These are phyloP conservation scores for Zostera marina DNA, from an alignment of 116 monocot species.

Conservation along the genomic window DNA sequence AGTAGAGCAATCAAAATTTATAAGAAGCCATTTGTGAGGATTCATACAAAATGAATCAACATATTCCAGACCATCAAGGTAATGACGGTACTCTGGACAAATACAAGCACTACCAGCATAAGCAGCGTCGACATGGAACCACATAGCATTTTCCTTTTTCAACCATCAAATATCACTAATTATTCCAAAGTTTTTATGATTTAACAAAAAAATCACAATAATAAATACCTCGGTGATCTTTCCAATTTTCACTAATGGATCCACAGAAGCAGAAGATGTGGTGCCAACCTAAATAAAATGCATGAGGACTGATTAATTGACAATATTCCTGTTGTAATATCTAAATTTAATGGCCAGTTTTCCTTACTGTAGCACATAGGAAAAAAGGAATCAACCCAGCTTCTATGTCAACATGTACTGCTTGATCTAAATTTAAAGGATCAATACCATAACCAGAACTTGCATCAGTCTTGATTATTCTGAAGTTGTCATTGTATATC, in stretches of 20 bases:
- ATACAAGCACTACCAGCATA: conserved; percentile 83
- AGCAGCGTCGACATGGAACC: conserved; percentile 84
- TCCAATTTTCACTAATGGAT: conserved; percentile 53
- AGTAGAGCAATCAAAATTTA: conserved; percentile 69
- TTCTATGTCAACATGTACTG: conserved; percentile 36
- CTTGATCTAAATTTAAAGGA: conserved; percentile 26
- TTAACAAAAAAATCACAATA: neutral
- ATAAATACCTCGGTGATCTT: conserved; percentile 54
- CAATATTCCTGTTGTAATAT: neutral
- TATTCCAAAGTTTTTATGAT: neutral
- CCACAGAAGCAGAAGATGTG: conserved; percentile 77
- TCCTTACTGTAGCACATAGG: conserved; percentile 79
- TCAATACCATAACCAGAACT: conserved; percentile 38
- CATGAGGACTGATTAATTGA: neutral
- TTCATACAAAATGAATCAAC: conserved; percentile 71
- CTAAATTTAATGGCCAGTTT: neutral
- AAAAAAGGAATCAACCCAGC: conserved; percentile 68
- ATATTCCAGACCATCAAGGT: conserved; percentile 56
- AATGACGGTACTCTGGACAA: conserved; percentile 57
- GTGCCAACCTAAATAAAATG: conserved; percentile 54
- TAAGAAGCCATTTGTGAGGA: conserved; percentile 74
- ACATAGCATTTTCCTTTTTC: conserved; percentile 30
- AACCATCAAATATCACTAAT: neutral
- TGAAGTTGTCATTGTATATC: conserved; percentile 49
- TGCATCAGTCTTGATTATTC: conserved; percentile 41